Base-by-base conservation (phyloP, 1,284 basidiomycete genomes). In the Fomes fomentarius region DNA sequence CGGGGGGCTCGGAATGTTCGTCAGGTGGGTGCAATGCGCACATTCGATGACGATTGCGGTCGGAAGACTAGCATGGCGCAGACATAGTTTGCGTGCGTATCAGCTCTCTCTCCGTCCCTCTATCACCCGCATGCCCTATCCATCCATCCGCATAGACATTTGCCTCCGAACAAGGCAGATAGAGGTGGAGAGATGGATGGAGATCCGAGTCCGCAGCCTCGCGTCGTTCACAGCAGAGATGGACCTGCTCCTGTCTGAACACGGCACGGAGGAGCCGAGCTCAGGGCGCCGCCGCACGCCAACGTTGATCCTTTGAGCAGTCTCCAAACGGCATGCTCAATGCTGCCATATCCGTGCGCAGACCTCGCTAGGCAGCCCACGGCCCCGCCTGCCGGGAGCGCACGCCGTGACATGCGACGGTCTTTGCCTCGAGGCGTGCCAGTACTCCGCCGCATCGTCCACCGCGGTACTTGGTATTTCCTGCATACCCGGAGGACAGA, bases 261-360 rank as follows among this genome's bases (percentile, higher is more conserved):
- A 37, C 52, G 58, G 57, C 26, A 50, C 57, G 57, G 52, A 38
- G 37, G 61, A 58, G 47, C 61, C 61, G 57, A 44, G 19, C 45
- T 28, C 45, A 38, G 48, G 52, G 54, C 21, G 33, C 34, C 15
- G 28, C 28, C 7, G 28, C 28, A n/a, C n/a, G 28, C 6, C 12
- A 6, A 12, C 28, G 39, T 21, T 28, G 24, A n/a, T 10, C 44
- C 26, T 28, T 17, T 19, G 19, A 30, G 45, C 47, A 61, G 59
- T 58, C 59, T 61, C 59, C 59, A 61, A 52, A 47, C 59, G 56
- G 59, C 37, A 54, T 48, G 59, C 39, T 56, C 59, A 56, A 61
- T 57, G 59, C 59, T 61, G 47, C 59, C 59, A 56, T 57, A 54
- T 61, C 51, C 45, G 55, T 57, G 41, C 47, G 9, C 28, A 31